Evolutionary conservation across 1,284 basidiomycete species (phyloP).

Genomic region (Vanrija pseudolonga): DNA sequence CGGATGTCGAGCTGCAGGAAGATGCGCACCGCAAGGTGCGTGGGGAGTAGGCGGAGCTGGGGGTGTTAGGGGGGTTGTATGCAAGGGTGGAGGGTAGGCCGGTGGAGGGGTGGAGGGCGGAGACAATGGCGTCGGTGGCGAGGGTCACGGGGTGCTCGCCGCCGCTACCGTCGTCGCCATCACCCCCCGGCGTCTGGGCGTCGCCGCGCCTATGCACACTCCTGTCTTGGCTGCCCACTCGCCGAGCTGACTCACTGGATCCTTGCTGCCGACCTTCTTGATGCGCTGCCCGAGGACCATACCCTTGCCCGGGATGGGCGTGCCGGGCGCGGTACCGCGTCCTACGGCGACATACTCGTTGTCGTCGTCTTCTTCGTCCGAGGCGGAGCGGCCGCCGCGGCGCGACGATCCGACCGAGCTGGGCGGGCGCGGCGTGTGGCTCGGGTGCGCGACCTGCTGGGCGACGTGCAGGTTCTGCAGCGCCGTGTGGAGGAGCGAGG

Average conservation of each 20-base stretch:
- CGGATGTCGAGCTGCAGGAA: slow-evolving; percentile 63
- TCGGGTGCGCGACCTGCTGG: slow-evolving; percentile 36
- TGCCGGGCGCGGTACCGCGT: slow-evolving; percentile 42
- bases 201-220: too few species aligned
- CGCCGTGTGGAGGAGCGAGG: slow-evolving; percentile 47
- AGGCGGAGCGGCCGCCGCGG: slow-evolving; percentile 16
- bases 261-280: slow-evolving; percentile 20
- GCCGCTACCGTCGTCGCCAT: too few species aligned
- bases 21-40: slow-evolving; percentile 59
- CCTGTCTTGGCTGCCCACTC: too few species aligned
- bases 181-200: not conserved
- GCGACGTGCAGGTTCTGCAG: slow-evolving; percentile 48
- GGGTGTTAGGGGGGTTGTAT: slow-evolving; percentile 3
- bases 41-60: slow-evolving; percentile 14
- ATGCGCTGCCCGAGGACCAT: slow-evolving; percentile 26
- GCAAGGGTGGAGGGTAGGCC: not conserved
- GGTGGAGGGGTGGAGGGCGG: not conserved
- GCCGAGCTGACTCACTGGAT: slow-evolving; percentile 37
- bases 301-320: slow-evolving; percentile 29
- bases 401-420: slow-evolving; percentile 26
- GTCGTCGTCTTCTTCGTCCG: slow-evolving; percentile 46
- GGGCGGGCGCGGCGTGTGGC: slow-evolving; percentile 32
- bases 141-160: not conserved
- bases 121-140: not conserved
- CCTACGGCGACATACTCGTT: slow-evolving; percentile 49